Percentiles rank a stretch among this genome's conserved stretches.
phyloP scores from a whole-genome alignment of 106 monocot species.

The Phalaenopsis aphrodite region DNA sequence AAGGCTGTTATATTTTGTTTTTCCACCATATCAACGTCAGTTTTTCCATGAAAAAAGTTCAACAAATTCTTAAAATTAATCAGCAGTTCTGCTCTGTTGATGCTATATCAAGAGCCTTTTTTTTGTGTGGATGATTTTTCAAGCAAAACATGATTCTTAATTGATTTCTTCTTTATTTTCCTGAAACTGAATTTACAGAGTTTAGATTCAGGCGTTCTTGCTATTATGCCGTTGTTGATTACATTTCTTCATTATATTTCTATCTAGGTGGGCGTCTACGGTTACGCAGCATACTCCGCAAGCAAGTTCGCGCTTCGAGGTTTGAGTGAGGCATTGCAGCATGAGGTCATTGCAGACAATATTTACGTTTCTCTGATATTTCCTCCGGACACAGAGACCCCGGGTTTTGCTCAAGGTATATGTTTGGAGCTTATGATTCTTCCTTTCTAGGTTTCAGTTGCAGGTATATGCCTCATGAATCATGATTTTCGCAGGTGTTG shows the following conservation, averaged over 20 bases:
- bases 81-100: not conserved
- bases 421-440: not conserved
- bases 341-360: constrained; percentile 66
- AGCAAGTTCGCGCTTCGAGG: constrained; percentile 85
- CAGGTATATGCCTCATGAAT: not conserved
- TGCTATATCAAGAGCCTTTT: not conserved
- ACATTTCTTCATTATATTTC: no score
- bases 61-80: not conserved
- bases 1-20: not conserved
- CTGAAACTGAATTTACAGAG: not conserved
- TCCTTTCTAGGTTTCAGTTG: not conserved
- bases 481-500: not conserved
- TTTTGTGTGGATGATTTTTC: not conserved
- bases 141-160: not conserved
- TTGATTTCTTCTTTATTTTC: not conserved
- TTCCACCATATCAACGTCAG: not conserved
- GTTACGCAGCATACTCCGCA: constrained; percentile 74
- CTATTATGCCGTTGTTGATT: not conserved
- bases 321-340: constrained; percentile 63
- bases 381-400: constrained; percentile 72
- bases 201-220: not conserved
- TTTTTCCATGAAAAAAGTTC: not conserved
- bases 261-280: constrained; percentile 69
- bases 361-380: constrained; percentile 72
- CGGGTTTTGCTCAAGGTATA: constrained; percentile 61